Evolutionary conservation across 352 stramenopile species (phyloP).

Genomic region (Phytophthora quininea): DNA sequence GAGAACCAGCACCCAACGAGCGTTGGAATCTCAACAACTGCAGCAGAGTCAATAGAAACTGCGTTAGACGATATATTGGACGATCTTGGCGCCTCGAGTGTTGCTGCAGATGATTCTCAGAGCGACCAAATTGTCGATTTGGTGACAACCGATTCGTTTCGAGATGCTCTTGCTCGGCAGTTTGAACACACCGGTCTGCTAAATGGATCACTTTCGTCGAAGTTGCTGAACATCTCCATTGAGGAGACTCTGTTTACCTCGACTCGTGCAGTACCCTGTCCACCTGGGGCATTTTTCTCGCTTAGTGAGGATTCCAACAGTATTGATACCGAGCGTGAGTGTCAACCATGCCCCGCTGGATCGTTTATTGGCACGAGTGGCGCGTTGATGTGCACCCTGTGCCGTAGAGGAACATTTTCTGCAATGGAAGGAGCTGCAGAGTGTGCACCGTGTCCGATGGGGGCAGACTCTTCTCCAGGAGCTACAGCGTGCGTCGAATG

Average conservation of each 20-base stretch:
- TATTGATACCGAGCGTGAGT: constrained; percentile 11
- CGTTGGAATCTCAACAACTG: neutral
- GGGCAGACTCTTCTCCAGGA: constrained; percentile 39
- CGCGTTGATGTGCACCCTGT: constrained; percentile 39
- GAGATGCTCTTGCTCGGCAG: constrained; percentile 30
- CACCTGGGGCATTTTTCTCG: constrained; percentile 38
- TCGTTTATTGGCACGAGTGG: constrained; percentile 38
- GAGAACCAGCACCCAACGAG: neutral
- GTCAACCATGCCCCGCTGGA: constrained; percentile 41
- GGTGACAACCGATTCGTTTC: constrained; percentile 18
- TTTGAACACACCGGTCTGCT: constrained; percentile 21
- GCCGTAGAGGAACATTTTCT: constrained; percentile 45
- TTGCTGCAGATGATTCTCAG: neutral
- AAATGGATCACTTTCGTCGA: constrained; percentile 13
- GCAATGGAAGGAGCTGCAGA: constrained; percentile 39
- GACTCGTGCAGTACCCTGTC: constrained; percentile 39
- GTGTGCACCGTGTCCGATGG: constrained; percentile 47
- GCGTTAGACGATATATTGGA: constrained; percentile 19
- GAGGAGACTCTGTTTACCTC: constrained; percentile 26
- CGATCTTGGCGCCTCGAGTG: constrained; percentile 15
- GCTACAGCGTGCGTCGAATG: constrained; percentile 50
- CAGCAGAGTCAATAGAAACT: constrained; percentile 13
- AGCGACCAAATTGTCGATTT: constrained; percentile 11
- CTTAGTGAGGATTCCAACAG: neutral
- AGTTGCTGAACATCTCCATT: constrained; percentile 28